Evolutionary conservation across 306 rosid genomes (phyloP).

Genomic region (Rosa persica): DNA sequence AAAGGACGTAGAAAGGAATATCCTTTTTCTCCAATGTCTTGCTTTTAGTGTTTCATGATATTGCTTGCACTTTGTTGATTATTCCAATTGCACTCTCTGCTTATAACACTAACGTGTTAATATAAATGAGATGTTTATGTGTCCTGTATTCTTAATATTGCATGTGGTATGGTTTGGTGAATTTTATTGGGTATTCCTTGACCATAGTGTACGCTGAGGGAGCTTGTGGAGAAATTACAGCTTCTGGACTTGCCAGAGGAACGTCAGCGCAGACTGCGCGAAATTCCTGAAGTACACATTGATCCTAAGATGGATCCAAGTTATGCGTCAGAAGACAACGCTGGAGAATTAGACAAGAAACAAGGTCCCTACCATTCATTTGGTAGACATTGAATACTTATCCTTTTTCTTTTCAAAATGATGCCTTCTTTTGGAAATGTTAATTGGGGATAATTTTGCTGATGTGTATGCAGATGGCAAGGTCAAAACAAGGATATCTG

Average conservation of each 20-base stretch:
- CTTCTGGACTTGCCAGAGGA: slow-evolving; percentile 70
- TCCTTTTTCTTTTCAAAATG: slow-evolving; percentile 13
- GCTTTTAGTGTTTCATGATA: not conserved
- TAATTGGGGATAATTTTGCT: slow-evolving; percentile 36
- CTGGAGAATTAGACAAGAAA: slow-evolving; percentile 46
- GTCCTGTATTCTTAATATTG: slow-evolving; percentile 11
- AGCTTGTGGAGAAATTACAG: slow-evolving; percentile 72
- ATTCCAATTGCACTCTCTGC: not conserved
- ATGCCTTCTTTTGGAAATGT: slow-evolving; percentile 27
- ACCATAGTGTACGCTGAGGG: slow-evolving; percentile 67
- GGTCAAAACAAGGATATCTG: slow-evolving; percentile 38
- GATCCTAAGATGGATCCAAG: slow-evolving; percentile 75
- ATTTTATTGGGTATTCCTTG: slow-evolving; percentile 52
- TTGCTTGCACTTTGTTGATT: slow-evolving; percentile 9
- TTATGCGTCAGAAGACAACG: slow-evolving; percentile 63
- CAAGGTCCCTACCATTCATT: slow-evolving; percentile 54
- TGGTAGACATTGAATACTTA: slow-evolving; percentile 15
- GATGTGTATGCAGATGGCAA: slow-evolving; percentile 58
- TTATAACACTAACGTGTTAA: not conserved
- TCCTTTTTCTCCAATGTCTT: slow-evolving; percentile 50
- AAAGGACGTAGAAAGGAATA: slow-evolving; percentile 87
- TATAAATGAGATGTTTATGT: not conserved
- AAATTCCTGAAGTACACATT: slow-evolving; percentile 63
- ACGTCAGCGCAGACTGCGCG: slow-evolving; percentile 59
- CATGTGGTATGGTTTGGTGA: slow-evolving; percentile 15